Base-by-base conservation (phyloP, 202 grass and related monocot species). In the Dendrocalamus latiflorus region DNA sequence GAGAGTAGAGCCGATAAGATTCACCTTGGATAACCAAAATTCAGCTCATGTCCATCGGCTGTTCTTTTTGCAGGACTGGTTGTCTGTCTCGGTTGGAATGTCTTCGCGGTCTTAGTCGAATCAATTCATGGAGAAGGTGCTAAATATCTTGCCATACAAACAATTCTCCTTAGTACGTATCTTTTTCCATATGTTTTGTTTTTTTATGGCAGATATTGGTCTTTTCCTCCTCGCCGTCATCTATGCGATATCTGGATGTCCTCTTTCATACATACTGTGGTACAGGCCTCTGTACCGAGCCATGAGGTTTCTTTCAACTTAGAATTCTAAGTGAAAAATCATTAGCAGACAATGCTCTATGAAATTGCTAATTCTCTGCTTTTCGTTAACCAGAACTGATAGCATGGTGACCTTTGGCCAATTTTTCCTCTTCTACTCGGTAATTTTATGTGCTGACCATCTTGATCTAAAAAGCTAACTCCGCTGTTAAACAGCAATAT, bases 241-340 rank as follows among this genome's bases (percentile, higher is more conserved):
- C 79, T 98, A 95, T 79, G 91, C 87, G 8, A 85, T 93, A 70
- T 90, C 68, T n/a, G 95, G 95, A 45, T 93, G 91, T 83, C 95
- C 95, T 75, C 93, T 98, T 85, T 98, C 95, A 58, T 98, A 90
- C 64, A 73, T 95, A 50, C 89, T 98, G 49, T 98, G 92, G 95
- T 95, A 98, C 87, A 91, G 87, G 62, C 93, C 91, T 81, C 79
- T 98, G 60, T 98, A 98, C 80, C 62, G 62, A 66, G 91, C 92
- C 15, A 95, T 98, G 95, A 91, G 90, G 95, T 98, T 84, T 79
- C 65, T 37, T 59, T 81, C 10, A 65, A 33, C 73, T 48, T 54
- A 65, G 5, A 65, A 66, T 55, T 75, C 65, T 26, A 72, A 47
- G 3, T 68, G 53, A 57, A 57, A 75, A 26, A 34, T 37, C 43